Conservation (phyloP, 208 protist genomes). For the Crithidia sp. region DNA sequence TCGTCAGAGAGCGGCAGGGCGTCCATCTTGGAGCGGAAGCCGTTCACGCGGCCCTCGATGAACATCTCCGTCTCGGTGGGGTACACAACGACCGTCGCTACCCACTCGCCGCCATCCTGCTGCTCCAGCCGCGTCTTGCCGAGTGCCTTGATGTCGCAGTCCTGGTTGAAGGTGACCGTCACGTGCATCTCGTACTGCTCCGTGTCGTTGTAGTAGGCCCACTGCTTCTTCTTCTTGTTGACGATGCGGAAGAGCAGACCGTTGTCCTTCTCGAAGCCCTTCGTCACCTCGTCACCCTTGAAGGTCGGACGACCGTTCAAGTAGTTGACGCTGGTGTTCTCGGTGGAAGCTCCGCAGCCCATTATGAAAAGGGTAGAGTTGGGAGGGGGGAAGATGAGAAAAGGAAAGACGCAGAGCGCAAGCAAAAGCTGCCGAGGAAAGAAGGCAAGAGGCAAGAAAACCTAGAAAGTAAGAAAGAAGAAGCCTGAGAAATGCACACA, state of each 20-base stretch:
- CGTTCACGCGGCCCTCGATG: conserved; percentile 80
- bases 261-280: conserved; percentile 79
- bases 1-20: conserved; percentile 70
- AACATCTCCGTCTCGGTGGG: conserved; percentile 85
- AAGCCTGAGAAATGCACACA: background rate
- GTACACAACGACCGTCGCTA: conserved; percentile 70
- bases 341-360: conserved; percentile 78
- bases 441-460: conserved; percentile 12
- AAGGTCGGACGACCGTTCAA: conserved; percentile 80
- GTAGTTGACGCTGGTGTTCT: conserved; percentile 41
- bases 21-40: conserved; percentile 82
- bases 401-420: background rate
- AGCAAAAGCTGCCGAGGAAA: background rate
- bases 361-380: conserved; percentile 39
- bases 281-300: conserved; percentile 67
- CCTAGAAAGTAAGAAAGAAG: background rate
- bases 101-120: conserved; percentile 58
- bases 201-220: conserved; percentile 93
- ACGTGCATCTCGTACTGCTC: conserved; percentile 86
- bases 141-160: conserved; percentile 79
- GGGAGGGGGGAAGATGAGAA: background rate
- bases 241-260: conserved; percentile 87
- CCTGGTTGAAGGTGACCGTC: conserved; percentile 71
- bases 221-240: conserved; percentile 76
- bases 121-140: conserved; percentile 69